phyloP scores from a whole-genome alignment of 192 early-diverging fungal species.

The Spizellomyces punctatus region DNA sequence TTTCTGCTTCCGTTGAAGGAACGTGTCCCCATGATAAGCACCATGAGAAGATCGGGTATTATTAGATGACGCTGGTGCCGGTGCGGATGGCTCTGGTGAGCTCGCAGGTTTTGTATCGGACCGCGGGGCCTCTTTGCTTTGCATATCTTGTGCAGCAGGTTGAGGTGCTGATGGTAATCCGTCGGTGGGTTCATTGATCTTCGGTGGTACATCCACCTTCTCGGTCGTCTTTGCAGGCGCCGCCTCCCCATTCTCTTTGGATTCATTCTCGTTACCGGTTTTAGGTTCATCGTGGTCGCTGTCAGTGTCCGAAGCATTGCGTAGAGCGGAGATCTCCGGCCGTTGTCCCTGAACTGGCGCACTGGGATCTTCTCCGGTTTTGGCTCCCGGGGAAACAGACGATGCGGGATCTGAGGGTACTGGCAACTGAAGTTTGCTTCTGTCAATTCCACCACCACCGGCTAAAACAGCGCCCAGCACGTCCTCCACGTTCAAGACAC shows the following conservation, averaged over 20 bases:
- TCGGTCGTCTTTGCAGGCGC: no score
- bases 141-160: background rate
- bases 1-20: slow-evolving; percentile 29
- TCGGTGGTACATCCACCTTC: no score
- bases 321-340: slow-evolving; percentile 24
- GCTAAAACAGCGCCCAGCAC: slow-evolving; percentile 4
- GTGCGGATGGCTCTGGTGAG: background rate
- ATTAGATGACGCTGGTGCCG: background rate
- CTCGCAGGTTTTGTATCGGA: background rate
- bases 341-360: background rate
- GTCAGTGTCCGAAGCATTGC: slow-evolving; percentile 12
- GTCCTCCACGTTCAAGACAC: slow-evolving; percentile 18
- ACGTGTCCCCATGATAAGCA: slow-evolving; percentile 20
- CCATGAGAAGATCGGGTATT: background rate
- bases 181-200: no score
- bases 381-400: background rate
- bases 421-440: background rate
- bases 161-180: background rate
- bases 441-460: background rate
- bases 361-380: background rate
- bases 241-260: background rate
- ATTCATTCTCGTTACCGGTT: background rate
- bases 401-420: background rate
- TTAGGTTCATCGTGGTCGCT: slow-evolving; percentile 8
- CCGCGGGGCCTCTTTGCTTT: slow-evolving; percentile 6